phyloP scores from a whole-genome alignment of 257 asterid genomes.

The Galeopsis tetrahit region DNA sequence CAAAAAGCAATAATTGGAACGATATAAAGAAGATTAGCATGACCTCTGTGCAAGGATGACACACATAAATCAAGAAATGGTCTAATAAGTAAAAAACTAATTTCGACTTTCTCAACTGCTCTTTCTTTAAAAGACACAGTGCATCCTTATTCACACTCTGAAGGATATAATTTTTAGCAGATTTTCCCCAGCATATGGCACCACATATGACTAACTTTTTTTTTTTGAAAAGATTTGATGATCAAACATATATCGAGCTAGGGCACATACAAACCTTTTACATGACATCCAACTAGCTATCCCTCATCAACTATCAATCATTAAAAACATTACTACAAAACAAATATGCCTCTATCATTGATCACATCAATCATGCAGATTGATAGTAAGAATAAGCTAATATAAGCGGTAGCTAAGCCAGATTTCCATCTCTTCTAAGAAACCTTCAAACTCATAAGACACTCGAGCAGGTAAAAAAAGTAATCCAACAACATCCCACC shows the following conservation, averaged over 20 bases:
- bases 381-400: too few relatives aligned
- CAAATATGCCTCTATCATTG: too few relatives aligned
- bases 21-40: too few relatives aligned
- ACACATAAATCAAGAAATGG: not conserved
- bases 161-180: not conserved
- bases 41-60: too few relatives aligned
- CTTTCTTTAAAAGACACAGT: not conserved
- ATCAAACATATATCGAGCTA: not conserved
- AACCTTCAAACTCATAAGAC: not conserved
- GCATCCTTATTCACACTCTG: not conserved
- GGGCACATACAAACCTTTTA: too few relatives aligned
- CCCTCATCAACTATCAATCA: too few relatives aligned
- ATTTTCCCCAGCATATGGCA: not conserved
- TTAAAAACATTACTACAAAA: too few relatives aligned
- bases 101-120: not conserved
- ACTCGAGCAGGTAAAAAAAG: not conserved
- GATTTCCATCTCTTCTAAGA: not conserved
- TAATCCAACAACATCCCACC: slow-evolving; percentile 11
- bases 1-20: not conserved
- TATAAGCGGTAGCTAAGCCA: not conserved
- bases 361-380: too few relatives aligned
- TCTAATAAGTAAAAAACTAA: not conserved
- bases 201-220: not conserved
- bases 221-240: not conserved
- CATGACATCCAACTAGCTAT: too few relatives aligned